Base-by-base conservation (phyloP, 2,329 filamentous ascomycete genomes). In the Leptographium galeiforme region DNA sequence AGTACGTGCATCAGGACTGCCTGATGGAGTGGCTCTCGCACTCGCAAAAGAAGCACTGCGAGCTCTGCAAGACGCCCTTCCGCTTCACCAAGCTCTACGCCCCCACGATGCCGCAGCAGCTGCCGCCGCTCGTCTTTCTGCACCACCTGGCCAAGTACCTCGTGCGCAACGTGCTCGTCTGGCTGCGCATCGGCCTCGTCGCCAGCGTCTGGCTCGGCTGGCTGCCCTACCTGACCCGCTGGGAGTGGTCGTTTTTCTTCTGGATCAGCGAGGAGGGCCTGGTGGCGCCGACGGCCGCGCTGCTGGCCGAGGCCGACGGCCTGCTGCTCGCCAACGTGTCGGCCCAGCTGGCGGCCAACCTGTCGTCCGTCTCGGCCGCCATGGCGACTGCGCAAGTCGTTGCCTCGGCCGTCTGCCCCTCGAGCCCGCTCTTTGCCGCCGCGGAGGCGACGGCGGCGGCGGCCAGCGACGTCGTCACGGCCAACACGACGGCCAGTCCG, bases 41-140 rank as follows among this genome's bases (percentile, higher is more conserved):
- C 68, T 97, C 93, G 2, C 90, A 98, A 67, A 98, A 98, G 79
- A 97, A 97, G 69, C 87, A 98, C 73, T 98, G 94, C 75, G 93
- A 98, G 72, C 82, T 98, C 39, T 98, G 93, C 81, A 98, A 98
- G 73, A 98, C 93, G 2, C 84, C 90, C 0, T 98, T 97, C 65
- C 87, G 89, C 56, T 98, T 98, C 73, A 98, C 93, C 52, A 98
- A 98, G 70, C 79, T 98, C 41, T 98, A 98, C 72, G 84, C 90
- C 57, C 89, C 89, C 5, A 80, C 90, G 64, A 98, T 98, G 93
- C 94, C 93, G 1, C 79, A 81, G 57, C 81, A 79, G 13, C 77
- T 98, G 14, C 93, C 94, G 0, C 77, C 84, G 43, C 78, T 84
- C 48, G 75, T 98, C 57, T 96, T 98, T 62, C 60, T 89, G 53